Percentiles rank a stretch among this genome's conserved stretches.
These are phyloP conservation scores for Tolypocladium sp. DNA, from an alignment of 2,329 filamentous ascomycete genomes.

Conservation along the genomic window DNA sequence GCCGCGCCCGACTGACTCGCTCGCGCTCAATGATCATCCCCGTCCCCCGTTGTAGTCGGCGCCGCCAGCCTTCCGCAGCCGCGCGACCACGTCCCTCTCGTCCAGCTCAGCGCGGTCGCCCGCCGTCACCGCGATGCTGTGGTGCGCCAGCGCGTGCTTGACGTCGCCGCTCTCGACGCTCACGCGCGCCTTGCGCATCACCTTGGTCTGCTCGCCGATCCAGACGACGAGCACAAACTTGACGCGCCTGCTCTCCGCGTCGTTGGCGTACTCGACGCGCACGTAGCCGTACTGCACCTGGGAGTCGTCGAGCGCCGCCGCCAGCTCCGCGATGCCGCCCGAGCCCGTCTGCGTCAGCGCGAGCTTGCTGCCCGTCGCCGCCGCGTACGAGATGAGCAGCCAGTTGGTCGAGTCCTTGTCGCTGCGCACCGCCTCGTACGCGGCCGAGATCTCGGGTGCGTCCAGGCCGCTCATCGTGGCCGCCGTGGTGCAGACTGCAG, in stretches of 20 bases:
- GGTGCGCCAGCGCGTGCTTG: constrained; percentile 53
- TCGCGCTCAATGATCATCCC: constrained; percentile 25
- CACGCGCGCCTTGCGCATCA: constrained; percentile 63
- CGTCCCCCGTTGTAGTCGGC: constrained; percentile 63
- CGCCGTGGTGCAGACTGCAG: not conserved
- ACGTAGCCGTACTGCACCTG: constrained; percentile 60
- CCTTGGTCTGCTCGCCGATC: constrained; percentile 56
- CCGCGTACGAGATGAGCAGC: constrained; percentile 55
- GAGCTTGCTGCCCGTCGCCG: constrained; percentile 46
- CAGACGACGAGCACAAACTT: constrained; percentile 62
- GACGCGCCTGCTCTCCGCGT: constrained; percentile 57
- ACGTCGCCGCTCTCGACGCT: constrained; percentile 58
- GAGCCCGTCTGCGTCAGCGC: constrained; percentile 46
- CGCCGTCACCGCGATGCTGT: constrained; percentile 56
- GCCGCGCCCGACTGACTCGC: not conserved
- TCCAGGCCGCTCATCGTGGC: constrained; percentile 45
- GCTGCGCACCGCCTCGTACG: constrained; percentile 58
- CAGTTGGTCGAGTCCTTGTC: constrained; percentile 59
- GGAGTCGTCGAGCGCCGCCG: constrained; percentile 42
- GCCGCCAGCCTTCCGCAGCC: constrained; percentile 56
- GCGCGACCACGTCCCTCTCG: constrained; percentile 50
- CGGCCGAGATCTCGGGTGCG: constrained; percentile 49
- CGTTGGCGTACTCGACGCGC: constrained; percentile 61
- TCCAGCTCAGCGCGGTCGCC: constrained; percentile 50
- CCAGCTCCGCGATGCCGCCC: constrained; percentile 52